phyloP scores from a whole-genome alignment of 2,329 filamentous ascomycete species.

The Diaporthe sp. region DNA sequence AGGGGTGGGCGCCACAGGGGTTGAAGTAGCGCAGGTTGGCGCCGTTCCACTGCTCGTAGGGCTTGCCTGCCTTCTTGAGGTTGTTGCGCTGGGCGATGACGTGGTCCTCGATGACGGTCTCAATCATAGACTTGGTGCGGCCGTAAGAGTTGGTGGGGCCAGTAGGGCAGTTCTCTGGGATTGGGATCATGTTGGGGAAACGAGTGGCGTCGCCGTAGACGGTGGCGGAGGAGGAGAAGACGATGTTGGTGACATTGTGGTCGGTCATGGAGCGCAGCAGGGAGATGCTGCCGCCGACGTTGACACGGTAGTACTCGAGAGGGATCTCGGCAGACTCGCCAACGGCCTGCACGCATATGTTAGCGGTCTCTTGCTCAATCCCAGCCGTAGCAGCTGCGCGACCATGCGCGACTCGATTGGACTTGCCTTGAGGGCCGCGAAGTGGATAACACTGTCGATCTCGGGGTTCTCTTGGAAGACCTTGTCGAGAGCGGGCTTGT shows the following conservation, averaged over 20 bases:
- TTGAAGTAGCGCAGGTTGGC: slow-evolving; percentile 98
- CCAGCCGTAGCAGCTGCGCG: not conserved
- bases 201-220: slow-evolving; percentile 98
- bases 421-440: slow-evolving; percentile 92
- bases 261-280: slow-evolving; percentile 89
- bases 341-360: slow-evolving; percentile 74
- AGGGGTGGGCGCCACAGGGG: slow-evolving; percentile 93
- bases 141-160: slow-evolving; percentile 98
- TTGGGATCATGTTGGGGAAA: slow-evolving; percentile 98
- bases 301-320: slow-evolving; percentile 97
- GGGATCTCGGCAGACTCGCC: slow-evolving; percentile 95
- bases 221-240: slow-evolving; percentile 98
- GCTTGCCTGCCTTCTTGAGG: slow-evolving; percentile 82
- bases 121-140: slow-evolving; percentile 93
- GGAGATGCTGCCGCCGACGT: slow-evolving; percentile 91
- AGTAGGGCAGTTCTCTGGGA: slow-evolving; percentile 95
- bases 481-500: slow-evolving; percentile 84
- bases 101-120: slow-evolving; percentile 91
- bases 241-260: slow-evolving; percentile 94
- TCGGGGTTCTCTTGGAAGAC: slow-evolving; percentile 91
- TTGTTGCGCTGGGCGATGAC: slow-evolving; percentile 89
- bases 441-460: slow-evolving; percentile 99
- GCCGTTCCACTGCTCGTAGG: slow-evolving; percentile 87
- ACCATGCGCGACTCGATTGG: slow-evolving; percentile 10
- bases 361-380: not conserved